Conservation (phyloP, 2,329 filamentous ascomycete genomes). For the Xylariales sp. region DNA sequence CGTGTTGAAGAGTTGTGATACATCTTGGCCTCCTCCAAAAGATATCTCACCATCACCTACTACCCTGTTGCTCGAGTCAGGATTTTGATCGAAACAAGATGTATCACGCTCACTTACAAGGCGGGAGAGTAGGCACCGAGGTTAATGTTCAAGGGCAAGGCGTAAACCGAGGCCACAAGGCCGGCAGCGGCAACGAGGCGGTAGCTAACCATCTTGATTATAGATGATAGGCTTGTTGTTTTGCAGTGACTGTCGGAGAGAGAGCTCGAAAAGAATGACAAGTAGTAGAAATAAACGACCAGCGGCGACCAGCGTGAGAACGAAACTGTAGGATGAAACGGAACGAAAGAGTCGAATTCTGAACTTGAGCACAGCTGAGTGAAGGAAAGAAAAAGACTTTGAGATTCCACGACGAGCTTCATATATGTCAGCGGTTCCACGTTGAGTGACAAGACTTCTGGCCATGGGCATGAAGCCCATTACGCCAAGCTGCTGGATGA, state of each 20-base stretch:
- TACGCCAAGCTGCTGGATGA: conserved; percentile 8
- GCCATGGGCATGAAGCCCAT: conserved; percentile 1
- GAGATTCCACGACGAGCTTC: conserved; percentile 16
- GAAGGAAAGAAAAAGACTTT: conserved; percentile 9
- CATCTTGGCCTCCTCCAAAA: conserved; percentile 37
- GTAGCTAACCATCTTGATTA: conserved; percentile 32
- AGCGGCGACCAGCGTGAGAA: conserved; percentile 31
- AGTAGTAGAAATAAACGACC: conserved; percentile 27
- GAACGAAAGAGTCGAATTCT: conserved; percentile 18
- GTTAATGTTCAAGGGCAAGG: conserved; percentile 38
- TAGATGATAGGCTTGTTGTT: conserved; percentile 10
- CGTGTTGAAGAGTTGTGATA: conserved; percentile 39
- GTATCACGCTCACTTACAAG: conserved; percentile 25
- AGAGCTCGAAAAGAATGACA: conserved; percentile 16
- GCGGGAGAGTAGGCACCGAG: conserved; percentile 40
- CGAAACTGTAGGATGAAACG: conserved; percentile 21
- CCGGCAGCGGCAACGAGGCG: conserved; percentile 31
- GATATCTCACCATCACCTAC: conserved; percentile 31
- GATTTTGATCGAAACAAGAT: background rate
- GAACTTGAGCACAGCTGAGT: conserved; percentile 31
- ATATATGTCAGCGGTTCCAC: conserved; percentile 25
- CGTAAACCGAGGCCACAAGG: conserved; percentile 28
- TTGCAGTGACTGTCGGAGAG: conserved; percentile 8
- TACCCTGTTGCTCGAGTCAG: conserved; percentile 25
- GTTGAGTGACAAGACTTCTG: conserved; percentile 1